Base-by-base conservation (phyloP, 495 filamentous ascomycete genomes). In the Copromyces sp. region DNA sequence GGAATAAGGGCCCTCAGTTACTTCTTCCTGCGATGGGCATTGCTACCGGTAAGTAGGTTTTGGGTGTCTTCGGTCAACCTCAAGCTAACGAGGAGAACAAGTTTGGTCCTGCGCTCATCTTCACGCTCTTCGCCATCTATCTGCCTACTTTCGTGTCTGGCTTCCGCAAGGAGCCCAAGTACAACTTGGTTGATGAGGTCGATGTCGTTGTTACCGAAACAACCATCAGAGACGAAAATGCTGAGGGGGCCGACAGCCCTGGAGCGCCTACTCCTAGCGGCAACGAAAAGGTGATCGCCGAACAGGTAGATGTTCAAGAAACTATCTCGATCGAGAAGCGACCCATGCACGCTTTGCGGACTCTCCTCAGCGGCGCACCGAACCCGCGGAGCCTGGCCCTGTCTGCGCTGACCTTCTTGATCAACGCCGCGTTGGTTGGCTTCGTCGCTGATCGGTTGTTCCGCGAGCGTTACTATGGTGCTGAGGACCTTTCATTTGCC, bases 11-110 rank as follows among this genome's bases (percentile, higher is more conserved):
- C 89, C 2, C 72, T 84, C 14, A 83, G 87, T 71, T 95, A 91
- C 78, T 75, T 94, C 72, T 97, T 98, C 79, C 82, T 98, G 35
- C 86, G 95, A 89, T 97, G 93, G 94, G 94, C 97, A 32, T 69
- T 75, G 4, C 38, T 80, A 72, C 84, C 84, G 70, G 82, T 85
- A 78, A 77, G 83, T 81, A 9, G 8, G 24, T 39, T 20, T 3
- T 70, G 9, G 9, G 2, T n/a, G 35, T 37, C 41, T 39, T 2
- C 35, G 42, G 39, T 65, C 29, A 24, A 65, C 11, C 20, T 24
- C 38, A 61, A 17, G 69, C 24, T 70, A 69, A 79, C 78, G 16
- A 80, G 71, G 38, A n/a, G 37, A 9, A 14, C 24, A 9, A 91
- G 89, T 80, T 84, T 44, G 84, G 92, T 69, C 88, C 91, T 39